A percentile compares a stretch with the other conserved stretches of the same genome.
These are phyloP conservation scores for Dioscorea dumetorum DNA, from an alignment of 106 monocot genomes.

Conservation along the genomic window DNA sequence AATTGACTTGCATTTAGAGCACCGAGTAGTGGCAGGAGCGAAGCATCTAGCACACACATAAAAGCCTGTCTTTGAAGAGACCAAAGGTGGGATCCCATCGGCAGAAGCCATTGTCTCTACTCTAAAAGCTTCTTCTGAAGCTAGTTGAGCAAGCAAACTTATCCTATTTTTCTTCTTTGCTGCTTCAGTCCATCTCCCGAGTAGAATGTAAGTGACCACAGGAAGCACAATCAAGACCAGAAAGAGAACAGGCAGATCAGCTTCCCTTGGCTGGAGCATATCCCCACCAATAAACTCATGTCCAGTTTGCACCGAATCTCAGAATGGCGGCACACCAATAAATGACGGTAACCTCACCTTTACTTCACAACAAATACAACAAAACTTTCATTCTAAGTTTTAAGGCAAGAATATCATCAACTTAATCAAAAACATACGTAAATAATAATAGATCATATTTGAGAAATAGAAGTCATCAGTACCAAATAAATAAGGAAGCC, in stretches of 20 bases:
- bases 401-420: background rate
- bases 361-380: background rate
- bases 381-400: background rate
- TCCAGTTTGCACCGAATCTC: slow-evolving; percentile 32
- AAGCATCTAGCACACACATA: slow-evolving; percentile 80
- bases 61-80: slow-evolving; percentile 23
- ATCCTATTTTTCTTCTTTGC: slow-evolving; percentile 59
- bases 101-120: slow-evolving; percentile 41
- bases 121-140: slow-evolving; percentile 59
- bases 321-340: slow-evolving; percentile 3
- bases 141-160: slow-evolving; percentile 59
- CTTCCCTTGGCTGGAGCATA: slow-evolving; percentile 97
- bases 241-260: slow-evolving; percentile 78
- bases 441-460: too few relatives aligned
- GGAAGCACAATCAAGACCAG: slow-evolving; percentile 85
- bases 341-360: background rate
- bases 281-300: slow-evolving; percentile 73
- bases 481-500: background rate
- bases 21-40: slow-evolving; percentile 80
- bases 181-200: slow-evolving; percentile 81
- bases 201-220: slow-evolving; percentile 74
- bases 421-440: background rate
- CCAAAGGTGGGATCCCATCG: slow-evolving; percentile 25
- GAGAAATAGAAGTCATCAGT: too few relatives aligned
- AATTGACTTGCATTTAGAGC: slow-evolving; percentile 93